phyloP scores from a whole-genome alignment of 192 early-diverging fungal species.

The Glomus cerebriforme region DNA sequence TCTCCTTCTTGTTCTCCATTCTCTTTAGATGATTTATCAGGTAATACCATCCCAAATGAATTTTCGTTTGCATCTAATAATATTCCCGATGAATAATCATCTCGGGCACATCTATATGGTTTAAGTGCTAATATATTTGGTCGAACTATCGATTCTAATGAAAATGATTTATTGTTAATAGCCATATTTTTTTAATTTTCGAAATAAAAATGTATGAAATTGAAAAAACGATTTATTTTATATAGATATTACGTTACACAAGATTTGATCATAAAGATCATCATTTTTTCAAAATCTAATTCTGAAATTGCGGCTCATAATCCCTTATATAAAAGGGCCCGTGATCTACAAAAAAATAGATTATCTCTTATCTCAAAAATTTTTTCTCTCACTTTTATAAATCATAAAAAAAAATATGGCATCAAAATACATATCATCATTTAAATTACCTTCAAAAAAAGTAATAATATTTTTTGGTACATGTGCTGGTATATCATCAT shows the following conservation, averaged over 20 bases:
- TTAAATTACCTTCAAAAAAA: slow-evolving; percentile 42
- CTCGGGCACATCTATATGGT: slow-evolving; percentile 98
- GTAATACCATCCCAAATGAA: slow-evolving; percentile 69
- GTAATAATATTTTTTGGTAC: slow-evolving; percentile 44
- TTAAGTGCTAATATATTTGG: slow-evolving; percentile 80
- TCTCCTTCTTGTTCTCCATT: neutral
- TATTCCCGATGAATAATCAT: slow-evolving; percentile 93
- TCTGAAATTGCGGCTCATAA: too few relatives aligned
- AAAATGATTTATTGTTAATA: slow-evolving; percentile 46
- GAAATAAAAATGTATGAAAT: neutral
- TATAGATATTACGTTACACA: neutral
- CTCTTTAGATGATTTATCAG: slow-evolving; percentile 2
- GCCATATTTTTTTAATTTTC: neutral
- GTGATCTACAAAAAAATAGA: neutral
- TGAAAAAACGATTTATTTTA: neutral
- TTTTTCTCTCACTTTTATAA: too few relatives aligned
- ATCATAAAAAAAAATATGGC: neutral
- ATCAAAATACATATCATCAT: neutral
- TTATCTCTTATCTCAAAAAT: neutral
- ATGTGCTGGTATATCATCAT: slow-evolving; percentile 34
- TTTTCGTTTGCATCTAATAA: slow-evolving; percentile 99
- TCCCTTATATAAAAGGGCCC: too few relatives aligned
- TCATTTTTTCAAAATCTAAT: too few relatives aligned
- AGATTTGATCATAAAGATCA: neutral
- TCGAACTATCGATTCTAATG: slow-evolving; percentile 65